These are phyloP conservation scores for Oehlia diaphana DNA, from an alignment of 192 early-diverging fungal species.

Conservation along the genomic window DNA sequence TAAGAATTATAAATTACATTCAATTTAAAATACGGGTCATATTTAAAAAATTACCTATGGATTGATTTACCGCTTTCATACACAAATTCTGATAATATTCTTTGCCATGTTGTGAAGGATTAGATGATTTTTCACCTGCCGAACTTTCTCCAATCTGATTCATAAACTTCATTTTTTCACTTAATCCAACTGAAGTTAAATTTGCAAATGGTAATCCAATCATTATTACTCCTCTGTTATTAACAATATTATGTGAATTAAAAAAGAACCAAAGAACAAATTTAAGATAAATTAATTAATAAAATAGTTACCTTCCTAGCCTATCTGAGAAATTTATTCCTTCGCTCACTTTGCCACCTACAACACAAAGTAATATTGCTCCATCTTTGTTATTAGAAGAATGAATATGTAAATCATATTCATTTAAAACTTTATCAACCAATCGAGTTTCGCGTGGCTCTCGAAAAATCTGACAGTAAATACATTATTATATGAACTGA, in stretches of 20 bases:
- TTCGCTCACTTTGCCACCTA: slow-evolving; percentile 90
- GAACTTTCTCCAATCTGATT: slow-evolving; percentile 31
- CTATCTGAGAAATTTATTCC: slow-evolving; percentile 92
- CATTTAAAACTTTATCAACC: slow-evolving; percentile 58
- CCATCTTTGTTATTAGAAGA: slow-evolving; percentile 47
- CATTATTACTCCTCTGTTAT: slow-evolving; percentile 68
- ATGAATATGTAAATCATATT: slow-evolving; percentile 59
- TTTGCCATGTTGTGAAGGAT: slow-evolving; percentile 39
- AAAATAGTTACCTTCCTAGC: slow-evolving; percentile 56
- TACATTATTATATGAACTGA: not conserved
- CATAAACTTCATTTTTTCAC: slow-evolving; percentile 72
- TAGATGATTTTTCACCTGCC: slow-evolving; percentile 8
- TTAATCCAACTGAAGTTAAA: slow-evolving; percentile 69
- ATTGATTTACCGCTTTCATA: slow-evolving; percentile 93
- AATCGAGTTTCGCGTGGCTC: slow-evolving; percentile 59
- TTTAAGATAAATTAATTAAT: not conserved
- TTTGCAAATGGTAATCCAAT: slow-evolving; percentile 89
- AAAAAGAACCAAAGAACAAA: not conserved
- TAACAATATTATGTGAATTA: not conserved
- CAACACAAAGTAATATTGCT: slow-evolving; percentile 84
- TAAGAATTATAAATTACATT: not conserved
- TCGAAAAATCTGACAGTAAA: slow-evolving; percentile 60
- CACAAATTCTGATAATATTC: slow-evolving; percentile 69
- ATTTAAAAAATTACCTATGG: slow-evolving; percentile 48
- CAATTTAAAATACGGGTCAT: not conserved